Conservation (phyloP, 164 flowering plant species). For the Kalanchoe fedtschenkoi region DNA sequence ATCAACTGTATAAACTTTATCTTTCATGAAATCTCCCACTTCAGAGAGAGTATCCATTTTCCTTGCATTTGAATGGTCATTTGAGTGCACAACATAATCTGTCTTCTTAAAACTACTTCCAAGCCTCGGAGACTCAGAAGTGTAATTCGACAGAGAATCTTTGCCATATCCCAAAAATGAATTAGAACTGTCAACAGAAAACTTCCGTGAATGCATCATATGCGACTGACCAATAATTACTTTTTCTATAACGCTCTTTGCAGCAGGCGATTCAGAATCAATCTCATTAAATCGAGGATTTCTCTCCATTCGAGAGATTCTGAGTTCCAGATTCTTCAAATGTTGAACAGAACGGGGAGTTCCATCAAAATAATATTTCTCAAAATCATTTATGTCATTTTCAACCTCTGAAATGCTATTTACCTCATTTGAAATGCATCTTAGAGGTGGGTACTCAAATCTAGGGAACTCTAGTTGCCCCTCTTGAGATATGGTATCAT, state of each 20-base stretch:
- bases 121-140: constrained; percentile 33
- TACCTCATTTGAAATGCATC: constrained; percentile 42
- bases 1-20: constrained; percentile 80
- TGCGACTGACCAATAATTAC: constrained; percentile 47
- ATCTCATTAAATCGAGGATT: constrained; percentile 34
- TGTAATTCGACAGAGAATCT: constrained; percentile 30
- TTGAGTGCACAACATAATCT: constrained; percentile 24
- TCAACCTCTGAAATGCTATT: constrained; percentile 30
- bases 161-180: constrained; percentile 27
- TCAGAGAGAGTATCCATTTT: constrained; percentile 49
- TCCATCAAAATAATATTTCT: constrained; percentile 66
- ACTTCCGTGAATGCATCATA: constrained; percentile 38
- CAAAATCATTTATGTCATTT: constrained; percentile 41
- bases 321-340: constrained; percentile 24
- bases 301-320: constrained; percentile 32
- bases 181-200: constrained; percentile 46
- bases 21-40: constrained; percentile 63
- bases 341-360: constrained; percentile 38
- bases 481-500: constrained; percentile 27
- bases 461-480: constrained; percentile 32
- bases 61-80: constrained; percentile 31
- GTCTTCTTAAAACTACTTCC: constrained; percentile 35
- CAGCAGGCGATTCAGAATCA: constrained; percentile 32
- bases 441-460: constrained; percentile 71
- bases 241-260: constrained; percentile 52